Conservation (phyloP, 2,329 filamentous ascomycete genomes). For the Colletotrichum sp. region DNA sequence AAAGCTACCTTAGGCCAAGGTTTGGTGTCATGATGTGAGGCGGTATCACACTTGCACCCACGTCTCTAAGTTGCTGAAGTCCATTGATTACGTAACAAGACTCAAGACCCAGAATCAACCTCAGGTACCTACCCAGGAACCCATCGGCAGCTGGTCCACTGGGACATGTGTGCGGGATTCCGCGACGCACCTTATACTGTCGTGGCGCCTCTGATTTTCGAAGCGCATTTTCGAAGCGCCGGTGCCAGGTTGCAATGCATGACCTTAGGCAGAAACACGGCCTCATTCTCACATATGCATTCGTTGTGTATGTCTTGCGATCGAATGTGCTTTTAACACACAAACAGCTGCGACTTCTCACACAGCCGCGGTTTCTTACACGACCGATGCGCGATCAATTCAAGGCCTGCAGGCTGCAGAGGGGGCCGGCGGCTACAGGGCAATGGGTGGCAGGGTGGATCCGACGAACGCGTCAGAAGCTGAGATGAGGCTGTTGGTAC, state of each 20-base stretch:
- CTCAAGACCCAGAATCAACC: neutral
- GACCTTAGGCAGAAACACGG: neutral
- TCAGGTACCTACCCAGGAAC: neutral
- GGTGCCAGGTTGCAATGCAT: neutral
- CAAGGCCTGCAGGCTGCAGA: neutral
- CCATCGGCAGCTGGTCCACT: neutral
- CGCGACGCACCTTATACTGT: neutral
- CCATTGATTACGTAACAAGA: neutral
- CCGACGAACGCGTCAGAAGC: neutral
- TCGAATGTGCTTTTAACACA: neutral
- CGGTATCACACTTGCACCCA: neutral
- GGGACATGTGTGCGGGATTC: neutral
- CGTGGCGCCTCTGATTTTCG: neutral
- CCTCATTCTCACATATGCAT: neutral
- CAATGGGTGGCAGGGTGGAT: neutral
- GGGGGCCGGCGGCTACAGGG: neutral
- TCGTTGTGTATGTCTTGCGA: neutral
- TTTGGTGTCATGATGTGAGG: neutral
- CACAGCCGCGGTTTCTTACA: neutral
- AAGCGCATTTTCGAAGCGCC: neutral
- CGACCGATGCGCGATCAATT: neutral
- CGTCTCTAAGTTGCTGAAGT: neutral
- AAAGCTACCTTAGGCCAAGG: neutral
- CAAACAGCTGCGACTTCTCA: neutral
- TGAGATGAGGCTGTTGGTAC: neutral